These are phyloP conservation scores for Gliomastix tumulicola DNA, from an alignment of 2,329 filamentous ascomycete genomes.

Conservation along the genomic window DNA sequence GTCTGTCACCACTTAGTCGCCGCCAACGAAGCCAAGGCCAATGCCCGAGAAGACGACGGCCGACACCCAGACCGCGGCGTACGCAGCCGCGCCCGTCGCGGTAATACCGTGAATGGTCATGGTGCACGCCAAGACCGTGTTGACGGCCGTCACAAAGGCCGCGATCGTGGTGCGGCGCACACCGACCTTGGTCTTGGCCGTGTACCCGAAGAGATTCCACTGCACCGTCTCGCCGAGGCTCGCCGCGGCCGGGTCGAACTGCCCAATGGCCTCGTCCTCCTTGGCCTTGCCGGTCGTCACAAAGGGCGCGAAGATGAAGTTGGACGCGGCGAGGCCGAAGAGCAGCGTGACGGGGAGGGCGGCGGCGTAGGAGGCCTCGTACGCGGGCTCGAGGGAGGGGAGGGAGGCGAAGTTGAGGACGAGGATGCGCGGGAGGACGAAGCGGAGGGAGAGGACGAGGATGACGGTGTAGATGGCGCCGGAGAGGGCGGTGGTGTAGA, in stretches of 20 bases:
- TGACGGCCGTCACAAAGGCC: slow-evolving; percentile 47
- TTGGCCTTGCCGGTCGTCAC: slow-evolving; percentile 43
- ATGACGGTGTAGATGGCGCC: slow-evolving; percentile 69
- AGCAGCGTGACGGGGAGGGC: slow-evolving; percentile 51
- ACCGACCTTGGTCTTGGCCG: slow-evolving; percentile 53
- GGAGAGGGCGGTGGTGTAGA: slow-evolving; percentile 61
- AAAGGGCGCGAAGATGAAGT: slow-evolving; percentile 71
- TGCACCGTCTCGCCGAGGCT: slow-evolving; percentile 62
- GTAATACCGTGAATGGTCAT: slow-evolving; percentile 66
- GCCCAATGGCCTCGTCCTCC: slow-evolving; percentile 38
- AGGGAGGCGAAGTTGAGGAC: slow-evolving; percentile 70
- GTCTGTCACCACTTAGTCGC: slow-evolving; percentile 21
- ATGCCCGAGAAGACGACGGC: slow-evolving; percentile 54
- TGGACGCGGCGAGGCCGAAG: slow-evolving; percentile 63
- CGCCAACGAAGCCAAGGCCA: slow-evolving; percentile 42
- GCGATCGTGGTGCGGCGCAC: slow-evolving; percentile 57
- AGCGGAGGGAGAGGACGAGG: slow-evolving; percentile 61
- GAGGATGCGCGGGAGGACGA: slow-evolving; percentile 65
- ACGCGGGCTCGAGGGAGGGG: slow-evolving; percentile 59
- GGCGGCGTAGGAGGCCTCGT: slow-evolving; percentile 53
- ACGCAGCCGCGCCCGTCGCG: slow-evolving; percentile 60
- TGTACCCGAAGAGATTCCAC: slow-evolving; percentile 68
- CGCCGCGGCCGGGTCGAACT: slow-evolving; percentile 59
- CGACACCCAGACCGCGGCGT: slow-evolving; percentile 67
- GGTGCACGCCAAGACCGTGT: slow-evolving; percentile 58